Conservation (phyloP, 768 basidiomycete genomes). For the Boletus sp. region DNA sequence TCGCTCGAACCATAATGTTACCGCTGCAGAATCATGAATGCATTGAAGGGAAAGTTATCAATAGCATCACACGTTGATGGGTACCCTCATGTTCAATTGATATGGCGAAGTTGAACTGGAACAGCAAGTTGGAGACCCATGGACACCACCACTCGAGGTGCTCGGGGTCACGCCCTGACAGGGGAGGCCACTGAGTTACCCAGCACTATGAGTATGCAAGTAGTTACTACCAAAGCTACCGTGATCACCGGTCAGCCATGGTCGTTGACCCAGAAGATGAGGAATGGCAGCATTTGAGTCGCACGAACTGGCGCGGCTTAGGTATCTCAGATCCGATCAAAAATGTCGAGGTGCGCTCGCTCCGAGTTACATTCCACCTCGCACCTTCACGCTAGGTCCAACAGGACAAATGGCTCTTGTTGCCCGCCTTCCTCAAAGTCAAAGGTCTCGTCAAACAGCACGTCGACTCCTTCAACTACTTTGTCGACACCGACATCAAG, state of each 20-base stretch:
- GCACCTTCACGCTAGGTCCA: not conserved
- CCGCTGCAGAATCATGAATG: no score
- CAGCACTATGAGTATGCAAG: no score
- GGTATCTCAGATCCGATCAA: conserved; percentile 89
- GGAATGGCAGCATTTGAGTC: conserved; percentile 60
- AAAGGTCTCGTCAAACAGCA: conserved; percentile 99
- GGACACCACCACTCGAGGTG: not conserved
- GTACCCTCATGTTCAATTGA: no score
- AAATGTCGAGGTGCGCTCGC: conserved; percentile 73
- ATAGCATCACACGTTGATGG: no score
- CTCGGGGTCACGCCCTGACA: not conserved
- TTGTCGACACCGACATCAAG: conserved; percentile 95
- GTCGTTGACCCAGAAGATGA: conserved; percentile 29
- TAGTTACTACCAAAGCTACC: no score
- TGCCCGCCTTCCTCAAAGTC: conserved; percentile 95
- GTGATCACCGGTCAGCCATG: conserved; percentile 1
- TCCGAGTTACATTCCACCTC: not conserved
- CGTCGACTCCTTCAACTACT: conserved; percentile 98
- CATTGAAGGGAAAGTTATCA: no score
- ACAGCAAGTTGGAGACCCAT: no score
- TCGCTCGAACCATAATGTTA: no score
- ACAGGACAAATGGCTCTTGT: conserved; percentile 97
- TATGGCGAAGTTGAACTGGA: no score
- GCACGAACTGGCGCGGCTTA: conserved; percentile 69
- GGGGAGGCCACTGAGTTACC: no score